These are phyloP conservation scores for Salix suchowensis DNA, from an alignment of 345 rosid species.

Conservation along the genomic window DNA sequence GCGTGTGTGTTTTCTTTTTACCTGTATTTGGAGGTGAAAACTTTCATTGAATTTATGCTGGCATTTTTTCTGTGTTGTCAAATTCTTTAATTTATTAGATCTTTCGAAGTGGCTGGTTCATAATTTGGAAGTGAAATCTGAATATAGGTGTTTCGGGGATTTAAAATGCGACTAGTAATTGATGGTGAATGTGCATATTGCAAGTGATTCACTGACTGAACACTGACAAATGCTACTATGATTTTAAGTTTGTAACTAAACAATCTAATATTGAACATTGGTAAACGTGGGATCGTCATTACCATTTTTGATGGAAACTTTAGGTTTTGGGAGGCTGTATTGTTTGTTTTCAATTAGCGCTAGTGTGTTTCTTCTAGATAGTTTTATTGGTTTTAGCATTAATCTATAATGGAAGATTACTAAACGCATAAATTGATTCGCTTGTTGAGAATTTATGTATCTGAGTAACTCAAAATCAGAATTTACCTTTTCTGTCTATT, in stretches of 20 bases:
- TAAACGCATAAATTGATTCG: neutral
- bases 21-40: neutral
- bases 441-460: neutral
- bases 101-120: neutral
- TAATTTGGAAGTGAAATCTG: neutral
- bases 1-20: neutral
- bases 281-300: neutral
- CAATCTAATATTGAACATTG: neutral
- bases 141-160: neutral
- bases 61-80: neutral
- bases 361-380: neutral
- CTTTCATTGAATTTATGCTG: neutral
- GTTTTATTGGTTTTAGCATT: neutral
- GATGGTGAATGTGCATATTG: neutral
- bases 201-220: too few relatives aligned
- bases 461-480: neutral
- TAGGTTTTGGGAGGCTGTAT: neutral
- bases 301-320: neutral
- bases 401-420: neutral
- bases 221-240: neutral
- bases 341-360: neutral
- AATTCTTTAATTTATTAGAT: neutral
- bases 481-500: neutral
- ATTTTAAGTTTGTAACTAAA: neutral
- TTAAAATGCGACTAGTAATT: neutral